phyloP scores from a whole-genome alignment of 1,284 basidiomycete species.

The Ceratobasidium sp. region DNA sequence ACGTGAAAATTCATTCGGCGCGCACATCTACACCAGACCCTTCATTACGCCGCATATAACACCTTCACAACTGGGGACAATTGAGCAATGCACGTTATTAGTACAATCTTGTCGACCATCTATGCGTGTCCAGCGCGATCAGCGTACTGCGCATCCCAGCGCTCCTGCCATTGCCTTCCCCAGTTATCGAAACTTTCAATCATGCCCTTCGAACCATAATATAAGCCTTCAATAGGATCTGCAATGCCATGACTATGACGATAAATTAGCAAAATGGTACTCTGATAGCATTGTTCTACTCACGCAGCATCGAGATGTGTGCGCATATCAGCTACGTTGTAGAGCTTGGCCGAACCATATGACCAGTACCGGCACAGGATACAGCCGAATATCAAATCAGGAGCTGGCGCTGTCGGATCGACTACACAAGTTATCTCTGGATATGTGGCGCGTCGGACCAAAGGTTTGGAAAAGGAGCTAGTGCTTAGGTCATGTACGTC shows the following conservation, averaged over 20 bases:
- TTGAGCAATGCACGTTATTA: too few relatives aligned
- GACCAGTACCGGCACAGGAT: constrained; percentile 4
- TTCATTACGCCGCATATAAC: too few relatives aligned
- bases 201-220: neutral
- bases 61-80: too few relatives aligned
- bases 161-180: neutral
- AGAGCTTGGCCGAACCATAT: neutral
- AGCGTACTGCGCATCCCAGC: neutral
- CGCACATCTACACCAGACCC: too few relatives aligned
- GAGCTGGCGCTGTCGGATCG: neutral
- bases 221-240: neutral
- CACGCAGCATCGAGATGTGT: neutral
- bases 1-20: too few relatives aligned
- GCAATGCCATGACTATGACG: neutral
- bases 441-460: neutral
- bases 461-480: neutral
- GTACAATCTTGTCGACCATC: too few relatives aligned
- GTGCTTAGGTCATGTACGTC: neutral
- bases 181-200: neutral
- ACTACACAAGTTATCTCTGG: neutral
- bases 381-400: neutral
- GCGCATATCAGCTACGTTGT: neutral
- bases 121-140: too few relatives aligned
- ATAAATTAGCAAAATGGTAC: neutral
- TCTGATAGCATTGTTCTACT: neutral